Percentiles rank a stretch among this genome's conserved stretches.
These are phyloP conservation scores for Jamesozyma piceae DNA, from an alignment of 805 yeast species.

Conservation along the genomic window DNA sequence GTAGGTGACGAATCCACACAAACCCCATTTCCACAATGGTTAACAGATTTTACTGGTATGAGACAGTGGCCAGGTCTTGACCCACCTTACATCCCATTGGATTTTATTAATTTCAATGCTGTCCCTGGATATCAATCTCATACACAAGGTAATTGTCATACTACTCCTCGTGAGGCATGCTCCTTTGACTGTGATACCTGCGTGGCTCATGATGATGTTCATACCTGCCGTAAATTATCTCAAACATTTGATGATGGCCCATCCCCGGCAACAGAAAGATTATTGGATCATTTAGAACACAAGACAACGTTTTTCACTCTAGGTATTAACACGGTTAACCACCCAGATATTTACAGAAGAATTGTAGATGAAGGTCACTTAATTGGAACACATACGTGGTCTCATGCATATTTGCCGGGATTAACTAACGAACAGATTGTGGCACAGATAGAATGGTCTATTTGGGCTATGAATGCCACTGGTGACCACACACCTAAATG, in stretches of 20 bases:
- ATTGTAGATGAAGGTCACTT: conserved; percentile 60
- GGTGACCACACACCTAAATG: conserved; percentile 79
- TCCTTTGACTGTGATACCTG: conserved; percentile 84
- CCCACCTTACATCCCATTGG: conserved; percentile 83
- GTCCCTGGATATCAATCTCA: conserved; percentile 46
- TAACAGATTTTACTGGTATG: conserved; percentile 62
- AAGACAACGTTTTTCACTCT: conserved; percentile 76
- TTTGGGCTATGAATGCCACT: conserved; percentile 97
- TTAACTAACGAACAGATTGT: conserved; percentile 70
- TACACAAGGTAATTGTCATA: conserved; percentile 50
- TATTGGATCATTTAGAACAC: conserved; percentile 44
- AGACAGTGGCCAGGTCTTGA: conserved; percentile 73
- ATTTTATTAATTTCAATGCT: conserved; percentile 48
- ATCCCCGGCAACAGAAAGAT: conserved; percentile 52
- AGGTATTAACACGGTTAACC: conserved; percentile 69
- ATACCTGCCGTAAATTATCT: conserved; percentile 61
- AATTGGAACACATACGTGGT: conserved; percentile 87
- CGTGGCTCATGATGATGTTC: conserved; percentile 64
- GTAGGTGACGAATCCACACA: conserved; percentile 8
- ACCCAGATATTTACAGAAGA: conserved; percentile 60
- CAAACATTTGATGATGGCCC: conserved; percentile 98
- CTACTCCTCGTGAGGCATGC: conserved; percentile 44
- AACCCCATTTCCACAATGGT: conserved; percentile 72
- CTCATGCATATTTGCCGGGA: conserved; percentile 75
- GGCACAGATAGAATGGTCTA: conserved; percentile 89